A percentile compares a stretch with the other conserved stretches of the same genome.
These are phyloP conservation scores for Hemileia vastatrix DNA, from an alignment of 1,284 basidiomycete genomes.

Conservation along the genomic window DNA sequence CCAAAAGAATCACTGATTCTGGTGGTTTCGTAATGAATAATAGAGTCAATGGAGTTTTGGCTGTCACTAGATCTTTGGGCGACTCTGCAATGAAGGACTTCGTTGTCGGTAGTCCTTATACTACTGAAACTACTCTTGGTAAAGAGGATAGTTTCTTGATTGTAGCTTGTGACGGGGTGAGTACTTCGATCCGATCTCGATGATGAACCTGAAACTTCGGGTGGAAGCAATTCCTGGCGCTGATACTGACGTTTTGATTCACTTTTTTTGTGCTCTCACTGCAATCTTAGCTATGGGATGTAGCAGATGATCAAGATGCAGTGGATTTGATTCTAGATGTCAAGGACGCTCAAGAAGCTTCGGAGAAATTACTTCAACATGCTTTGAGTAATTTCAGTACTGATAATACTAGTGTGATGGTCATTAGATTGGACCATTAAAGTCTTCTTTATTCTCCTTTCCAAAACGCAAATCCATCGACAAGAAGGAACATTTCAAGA, in stretches of 20 bases:
- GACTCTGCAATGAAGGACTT: constrained; percentile 44
- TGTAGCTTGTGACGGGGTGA: constrained; percentile 42
- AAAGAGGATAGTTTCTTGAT: constrained; percentile 40
- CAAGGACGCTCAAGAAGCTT: constrained; percentile 35
- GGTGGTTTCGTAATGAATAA: constrained; percentile 43
- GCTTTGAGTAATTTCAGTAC: constrained; percentile 63
- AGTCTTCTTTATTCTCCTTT: too few relatives aligned
- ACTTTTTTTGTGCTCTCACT: constrained; percentile 1
- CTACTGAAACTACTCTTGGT: constrained; percentile 37
- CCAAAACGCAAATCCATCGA: too few relatives aligned
- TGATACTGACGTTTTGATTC: background rate
- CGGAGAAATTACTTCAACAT: constrained; percentile 33
- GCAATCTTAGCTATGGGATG: constrained; percentile 40
- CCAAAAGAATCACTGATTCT: constrained; percentile 39
- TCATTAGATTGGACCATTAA: constrained; percentile 33
- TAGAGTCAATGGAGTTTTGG: constrained; percentile 43
- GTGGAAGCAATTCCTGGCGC: background rate
- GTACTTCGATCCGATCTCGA: constrained; percentile 4
- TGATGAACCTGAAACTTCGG: background rate
- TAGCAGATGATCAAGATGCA: constrained; percentile 41
- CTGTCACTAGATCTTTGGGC: constrained; percentile 42
- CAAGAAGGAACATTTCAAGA: too few relatives aligned
- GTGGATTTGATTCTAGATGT: constrained; percentile 35
- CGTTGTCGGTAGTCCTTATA: constrained; percentile 42
- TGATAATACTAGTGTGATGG: constrained; percentile 57